Base-by-base conservation (phyloP, 2,329 filamentous ascomycete species). In the Fusarium nurragi region DNA sequence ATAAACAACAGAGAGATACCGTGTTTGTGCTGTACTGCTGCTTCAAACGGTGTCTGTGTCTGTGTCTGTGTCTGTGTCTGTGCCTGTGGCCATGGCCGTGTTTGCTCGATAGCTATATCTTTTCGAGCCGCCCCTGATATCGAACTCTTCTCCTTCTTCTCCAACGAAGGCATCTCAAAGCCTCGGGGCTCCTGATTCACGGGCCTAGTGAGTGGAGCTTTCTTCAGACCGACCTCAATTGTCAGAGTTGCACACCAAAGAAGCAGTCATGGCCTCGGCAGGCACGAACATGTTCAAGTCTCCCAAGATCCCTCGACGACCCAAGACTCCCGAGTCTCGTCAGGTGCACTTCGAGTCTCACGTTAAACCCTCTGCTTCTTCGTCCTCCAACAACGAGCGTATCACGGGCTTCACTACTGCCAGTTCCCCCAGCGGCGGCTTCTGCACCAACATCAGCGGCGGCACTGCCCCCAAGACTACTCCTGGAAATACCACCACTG, bases 321-420 rank as follows among this genome's bases (percentile, higher is more conserved):
- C 67, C 25, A 75, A 73, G 45, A 67, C 70, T 11, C 63, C 69
- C 22, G 63, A 72, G 36, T 47, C 65, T 64, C 75, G 75, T 44
- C 75, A 77, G 54, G 76, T 77, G 54, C 76, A 68, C 28, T 77
- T 77, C 45, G 68, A 66, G 5, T 46, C 60, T 19, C 56, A 58
- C 6, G 36, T 26, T 10, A 64, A 60, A 14, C 37, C 53, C 4
- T 22, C 8, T 11, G 18, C 22, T 8, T 44, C 57, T 22, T 43
- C 54, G 14, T 57, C 53, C 32, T 46, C 16, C 47, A 23, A 43
- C 44, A 43, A 18, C 28, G 61, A 48, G 23, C 38, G 43, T 23
- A 64, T 53, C 52, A 55, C 50, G 22, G 56, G 51, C 19, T 60
- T 54, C 41, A 64, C 64, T 25, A 64, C 65, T 45, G 69, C 69